Evolutionary conservation across 1,284 basidiomycete genomes (phyloP).

Genomic region (Melampsora americana): DNA sequence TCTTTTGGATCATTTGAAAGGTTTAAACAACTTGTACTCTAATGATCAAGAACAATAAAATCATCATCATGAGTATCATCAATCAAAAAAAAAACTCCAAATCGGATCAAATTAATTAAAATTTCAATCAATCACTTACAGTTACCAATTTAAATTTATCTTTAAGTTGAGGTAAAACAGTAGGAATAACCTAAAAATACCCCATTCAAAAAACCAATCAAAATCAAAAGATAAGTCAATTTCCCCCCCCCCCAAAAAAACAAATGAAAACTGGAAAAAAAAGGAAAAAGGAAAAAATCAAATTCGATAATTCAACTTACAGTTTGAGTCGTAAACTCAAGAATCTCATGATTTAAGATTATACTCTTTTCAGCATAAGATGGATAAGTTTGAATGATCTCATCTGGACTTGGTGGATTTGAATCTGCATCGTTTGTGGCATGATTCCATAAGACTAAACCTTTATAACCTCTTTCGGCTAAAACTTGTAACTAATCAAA

Average conservation of each 20-base stretch:
- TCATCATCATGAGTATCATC: no score
- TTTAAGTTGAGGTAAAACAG: background rate
- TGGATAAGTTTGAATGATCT: slow-evolving; percentile 30
- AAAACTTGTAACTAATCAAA: slow-evolving; percentile 46
- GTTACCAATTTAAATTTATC: background rate
- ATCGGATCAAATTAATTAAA: no score
- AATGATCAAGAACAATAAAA: background rate
- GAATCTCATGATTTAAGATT: slow-evolving; percentile 36
- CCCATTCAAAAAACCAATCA: background rate
- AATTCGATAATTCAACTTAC: background rate
- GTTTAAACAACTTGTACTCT: slow-evolving; percentile 22
- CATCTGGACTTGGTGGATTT: background rate
- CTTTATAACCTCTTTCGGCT: slow-evolving; percentile 48
- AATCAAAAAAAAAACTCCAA: no score
- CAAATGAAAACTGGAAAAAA: background rate
- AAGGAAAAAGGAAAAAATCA: no score
- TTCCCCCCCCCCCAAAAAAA: background rate
- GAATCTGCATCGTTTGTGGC: slow-evolving; percentile 18
- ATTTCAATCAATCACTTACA: background rate
- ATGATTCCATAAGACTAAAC: slow-evolving; percentile 42
- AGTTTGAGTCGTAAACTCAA: background rate
- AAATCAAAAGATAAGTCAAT: background rate
- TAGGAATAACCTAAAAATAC: background rate
- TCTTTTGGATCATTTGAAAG: slow-evolving; percentile 14
- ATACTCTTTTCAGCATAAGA: slow-evolving; percentile 12